Evolutionary conservation across 225 moss, liverwort and hornwort genomes (phyloP), one percentile per base, ranked within the genome.

Genomic region (Marchantia paleacea): DNA sequence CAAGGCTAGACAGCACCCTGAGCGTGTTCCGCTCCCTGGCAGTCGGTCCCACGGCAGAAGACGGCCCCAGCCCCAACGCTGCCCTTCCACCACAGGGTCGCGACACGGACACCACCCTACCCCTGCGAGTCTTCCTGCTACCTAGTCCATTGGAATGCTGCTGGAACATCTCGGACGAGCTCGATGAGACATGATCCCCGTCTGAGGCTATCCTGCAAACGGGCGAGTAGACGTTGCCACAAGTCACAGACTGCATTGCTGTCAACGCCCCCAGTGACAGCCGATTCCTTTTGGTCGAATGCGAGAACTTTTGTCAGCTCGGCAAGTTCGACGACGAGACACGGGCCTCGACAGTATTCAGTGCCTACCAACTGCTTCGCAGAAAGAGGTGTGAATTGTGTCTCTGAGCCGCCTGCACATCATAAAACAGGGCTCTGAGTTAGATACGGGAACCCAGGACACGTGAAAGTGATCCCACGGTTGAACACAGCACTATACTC

Each of bases 241-340:
- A 75, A 47, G 82, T 73, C 20, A 82, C 72, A 80, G 82, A 75
- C 75, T 85, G 79, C 85, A 85, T 85, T 80, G 76, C 75, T 85
- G 25, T 62, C 31, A 29, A 55, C 28, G 48, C 48, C 19, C 49
- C 39, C 15, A 5, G 20, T n/a, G 1, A 22, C 48, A 64, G 19
- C 70, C 48, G 31, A 8, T 4, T 69, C 69, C 39, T 39, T 12
- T 11, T 39, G 9, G n/a, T n/a, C n/a, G n/a, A n/a, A n/a, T n/a
- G n/a, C n/a, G n/a, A n/a, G n/a, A n/a, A n/a, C 12, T 26, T 22
- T 15, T 18, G 22, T 49, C 49, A 22, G 19, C 49, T 71, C 0
- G 3, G 3, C 39, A 5, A 39, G 2, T 39, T 39, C 39, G 5
- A 2, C 39, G 39, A 39, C 39, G 39, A 2, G 39, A 39, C 39